Evolutionary conservation across 768 basidiomycete genomes (phyloP).

Genomic region (Lyophyllum semitale): DNA sequence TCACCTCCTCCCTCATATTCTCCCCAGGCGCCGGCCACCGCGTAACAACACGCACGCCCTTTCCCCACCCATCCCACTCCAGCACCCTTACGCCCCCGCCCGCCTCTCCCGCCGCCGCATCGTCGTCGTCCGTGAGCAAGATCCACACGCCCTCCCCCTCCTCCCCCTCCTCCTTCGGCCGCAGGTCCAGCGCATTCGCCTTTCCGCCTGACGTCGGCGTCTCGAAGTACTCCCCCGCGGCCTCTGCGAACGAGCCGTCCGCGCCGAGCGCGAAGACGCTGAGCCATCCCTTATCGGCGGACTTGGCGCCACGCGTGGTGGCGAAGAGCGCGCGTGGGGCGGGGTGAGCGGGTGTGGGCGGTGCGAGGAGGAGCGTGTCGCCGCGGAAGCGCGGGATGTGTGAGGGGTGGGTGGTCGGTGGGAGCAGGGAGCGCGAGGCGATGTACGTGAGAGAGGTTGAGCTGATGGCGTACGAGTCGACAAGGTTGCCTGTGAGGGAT

Average conservation of each 20-base stretch:
- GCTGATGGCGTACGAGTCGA: slow-evolving; percentile 46
- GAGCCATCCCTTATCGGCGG: slow-evolving; percentile 42
- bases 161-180: slow-evolving; percentile 26
- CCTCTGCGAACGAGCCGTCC: slow-evolving; percentile 34
- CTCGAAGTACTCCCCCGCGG: slow-evolving; percentile 33
- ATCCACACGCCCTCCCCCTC: slow-evolving; percentile 43
- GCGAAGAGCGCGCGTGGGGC: slow-evolving; percentile 43
- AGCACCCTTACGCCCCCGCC: slow-evolving; percentile 44
- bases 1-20: slow-evolving; percentile 15
- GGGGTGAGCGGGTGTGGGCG: slow-evolving; percentile 34
- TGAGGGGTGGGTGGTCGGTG: slow-evolving; percentile 15
- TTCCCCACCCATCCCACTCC: slow-evolving; percentile 51
- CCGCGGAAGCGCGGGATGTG: slow-evolving; percentile 35
- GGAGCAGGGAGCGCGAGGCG: slow-evolving; percentile 35
- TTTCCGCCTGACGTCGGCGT: slow-evolving; percentile 52
- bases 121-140: slow-evolving; percentile 50
- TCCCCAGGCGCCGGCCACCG: slow-evolving; percentile 38
- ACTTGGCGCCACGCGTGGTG: slow-evolving; percentile 46
- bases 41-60: slow-evolving; percentile 39
- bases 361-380: slow-evolving; percentile 46
- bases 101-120: slow-evolving; percentile 23
- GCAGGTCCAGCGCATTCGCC: slow-evolving; percentile 51
- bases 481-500: slow-evolving; percentile 42
- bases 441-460: slow-evolving; percentile 27
- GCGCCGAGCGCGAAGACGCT: slow-evolving; percentile 41